Base-by-base conservation (phyloP, 108 stramenopile genomes). In the Conticribra weissflogii region DNA sequence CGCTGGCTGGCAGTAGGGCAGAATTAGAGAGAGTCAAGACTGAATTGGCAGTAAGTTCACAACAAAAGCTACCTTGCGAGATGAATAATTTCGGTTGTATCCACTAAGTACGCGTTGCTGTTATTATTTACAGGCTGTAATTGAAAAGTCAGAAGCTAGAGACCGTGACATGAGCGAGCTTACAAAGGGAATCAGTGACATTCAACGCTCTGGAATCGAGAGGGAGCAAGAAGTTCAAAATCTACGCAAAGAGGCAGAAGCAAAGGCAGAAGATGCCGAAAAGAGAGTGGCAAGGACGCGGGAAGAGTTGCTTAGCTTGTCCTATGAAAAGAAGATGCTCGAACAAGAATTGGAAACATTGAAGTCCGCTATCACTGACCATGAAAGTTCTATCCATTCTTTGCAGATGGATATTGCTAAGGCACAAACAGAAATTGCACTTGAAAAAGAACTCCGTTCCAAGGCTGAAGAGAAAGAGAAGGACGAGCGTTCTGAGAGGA, bases 381-480 rank as follows among this genome's bases (percentile, higher is more conserved):
- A n/a, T 8, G 60, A 68, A 19, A 58, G 28, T 24, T 31, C 28
- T 7, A 44, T 76, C 24, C 32, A 61, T 2, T 29, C 34, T 14
- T 33, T 76, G 23, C 56, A 61, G 44, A 34, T 44, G 21, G 41
- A 69, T 8, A 29, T 76, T 30, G 27, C 57, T 29, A 47, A 66
- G 3, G 47, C 32, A 3, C 68, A 59, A 23, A 17, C 49, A 44
- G 75, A 69, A 2, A 44, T 45, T 24, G 28, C 29, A 5, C 30
- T 55, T 19, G 19, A 59, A 15, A 53, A 28, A 1, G 75, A 74
- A 15, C 41, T 69, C 5, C 57, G 60, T 18, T 34, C 75, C 1
- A 60, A 66, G 31, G 27, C 68, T 9, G 75, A 76, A 32, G 57
- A 76, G 24, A 76, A 76, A 31, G 75, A 69, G 46, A 60, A 34